A percentile compares a stretch with the other conserved stretches of the same genome.
Conservation (phyloP, 305 asterid species). For the Lippia alba region DNA sequence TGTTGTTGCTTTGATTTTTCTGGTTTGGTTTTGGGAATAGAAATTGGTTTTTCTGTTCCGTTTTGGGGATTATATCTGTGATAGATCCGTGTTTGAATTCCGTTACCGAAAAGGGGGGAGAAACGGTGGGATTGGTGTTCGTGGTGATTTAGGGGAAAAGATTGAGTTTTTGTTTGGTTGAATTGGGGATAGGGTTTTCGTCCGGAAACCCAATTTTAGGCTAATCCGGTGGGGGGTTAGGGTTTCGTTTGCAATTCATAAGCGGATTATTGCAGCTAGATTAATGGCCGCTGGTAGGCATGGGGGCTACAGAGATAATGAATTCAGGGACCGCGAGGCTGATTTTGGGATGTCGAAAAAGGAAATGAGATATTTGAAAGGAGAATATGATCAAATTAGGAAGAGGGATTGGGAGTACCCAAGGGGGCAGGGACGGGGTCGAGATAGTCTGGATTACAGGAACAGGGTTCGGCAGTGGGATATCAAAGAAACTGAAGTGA, state of each 20-base stretch:
- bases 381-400: slow-evolving; percentile 56
- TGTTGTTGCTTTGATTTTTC: slow-evolving; percentile 22
- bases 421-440: slow-evolving; percentile 37
- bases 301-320: slow-evolving; percentile 69
- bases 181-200: slow-evolving; percentile 51
- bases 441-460: slow-evolving; percentile 43
- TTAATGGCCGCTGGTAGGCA: slow-evolving; percentile 83
- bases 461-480: slow-evolving; percentile 62
- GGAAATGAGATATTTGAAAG: slow-evolving; percentile 52
- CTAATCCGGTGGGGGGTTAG: slow-evolving; percentile 25
- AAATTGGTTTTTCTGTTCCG: not conserved
- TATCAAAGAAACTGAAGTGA: slow-evolving; percentile 52
- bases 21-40: slow-evolving; percentile 16
- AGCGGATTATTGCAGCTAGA: slow-evolving; percentile 17
- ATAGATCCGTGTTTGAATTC: slow-evolving; percentile 41
- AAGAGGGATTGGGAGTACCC: slow-evolving; percentile 43
- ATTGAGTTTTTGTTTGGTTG: slow-evolving; percentile 21
- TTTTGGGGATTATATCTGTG: slow-evolving; percentile 21
- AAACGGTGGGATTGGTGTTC: slow-evolving; percentile 9
- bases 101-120: not conserved
- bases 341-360: slow-evolving; percentile 56
- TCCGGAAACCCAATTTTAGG: slow-evolving; percentile 21
- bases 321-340: slow-evolving; percentile 63
- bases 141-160: not conserved
- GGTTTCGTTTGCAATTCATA: slow-evolving; percentile 34